Evolutionary conservation across 1,139 yeast species (phyloP).

Genomic region (Nakaseomyces glabratus): DNA sequence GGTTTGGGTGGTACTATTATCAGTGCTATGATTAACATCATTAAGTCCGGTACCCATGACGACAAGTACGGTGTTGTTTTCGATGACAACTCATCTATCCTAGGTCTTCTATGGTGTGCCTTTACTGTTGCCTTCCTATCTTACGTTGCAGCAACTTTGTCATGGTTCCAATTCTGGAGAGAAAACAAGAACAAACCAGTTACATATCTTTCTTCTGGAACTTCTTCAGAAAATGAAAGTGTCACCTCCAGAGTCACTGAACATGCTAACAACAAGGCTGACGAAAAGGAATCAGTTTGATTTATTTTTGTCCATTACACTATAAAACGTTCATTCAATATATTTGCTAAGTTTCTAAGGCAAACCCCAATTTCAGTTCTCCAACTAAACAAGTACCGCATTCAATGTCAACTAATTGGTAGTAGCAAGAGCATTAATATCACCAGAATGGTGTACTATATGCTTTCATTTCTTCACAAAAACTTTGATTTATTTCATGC

Average conservation of each 20-base stretch:
- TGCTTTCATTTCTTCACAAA: too few relatives aligned
- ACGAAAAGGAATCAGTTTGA: slow-evolving; percentile 5
- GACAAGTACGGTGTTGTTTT: slow-evolving; percentile 27
- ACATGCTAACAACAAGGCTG: slow-evolving; percentile 4
- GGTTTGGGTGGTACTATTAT: slow-evolving; percentile 25
- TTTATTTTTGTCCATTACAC: too few relatives aligned
- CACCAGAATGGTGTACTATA: too few relatives aligned
- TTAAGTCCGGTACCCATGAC: slow-evolving; percentile 27
- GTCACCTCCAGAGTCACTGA: slow-evolving; percentile 4
- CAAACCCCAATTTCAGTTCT: too few relatives aligned
- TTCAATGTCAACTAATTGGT: too few relatives aligned
- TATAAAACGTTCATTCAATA: too few relatives aligned
- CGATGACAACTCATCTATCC: slow-evolving; percentile 19
- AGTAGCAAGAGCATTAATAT: too few relatives aligned
- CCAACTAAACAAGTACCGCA: too few relatives aligned
- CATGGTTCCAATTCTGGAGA: slow-evolving; percentile 6
- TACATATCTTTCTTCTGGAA: neutral
- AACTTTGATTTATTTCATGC: too few relatives aligned
- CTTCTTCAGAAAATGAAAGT: slow-evolving; percentile 2
- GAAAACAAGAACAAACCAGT: neutral
- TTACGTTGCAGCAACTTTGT: neutral
- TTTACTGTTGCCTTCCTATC: slow-evolving; percentile 21
- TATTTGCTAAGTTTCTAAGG: too few relatives aligned
- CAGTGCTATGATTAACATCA: slow-evolving; percentile 25
- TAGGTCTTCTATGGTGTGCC: slow-evolving; percentile 28